Base-by-base conservation (phyloP, 2,329 filamentous ascomycete species). In the Alternaria sp. region DNA sequence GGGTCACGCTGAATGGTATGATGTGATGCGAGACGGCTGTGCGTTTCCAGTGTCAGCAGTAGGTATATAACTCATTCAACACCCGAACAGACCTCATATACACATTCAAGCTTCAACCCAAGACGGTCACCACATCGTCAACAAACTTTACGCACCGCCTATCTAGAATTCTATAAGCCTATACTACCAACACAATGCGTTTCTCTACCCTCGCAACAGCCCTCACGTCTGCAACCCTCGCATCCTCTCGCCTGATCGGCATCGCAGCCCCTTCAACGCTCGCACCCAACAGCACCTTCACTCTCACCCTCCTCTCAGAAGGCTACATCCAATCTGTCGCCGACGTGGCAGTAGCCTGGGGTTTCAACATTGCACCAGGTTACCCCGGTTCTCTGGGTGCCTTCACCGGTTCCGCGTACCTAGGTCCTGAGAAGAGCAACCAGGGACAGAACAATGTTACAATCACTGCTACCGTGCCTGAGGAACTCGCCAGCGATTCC, bases 331-430 rank as follows among this genome's bases (percentile, higher is more conserved):
- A 84, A 69, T 55, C 72, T 52, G 79, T 82, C 30, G 69, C 76
- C 64, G 82, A 85, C 62, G 71, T 84, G 3, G 76, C 81, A 53
- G 76, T 83, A 9, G 80, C 78, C 28, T 82, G 82, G 63, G 82
- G 82, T 38, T 78, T 75, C 61, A 24, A 42, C n/a, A 20, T 49
- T 5, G 51, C 51, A 5, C 48, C 53, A 1, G 70, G 76, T 5
- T 76, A 63, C 61, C 66, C 68, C 0, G 57, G 59, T 8, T 64
- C 67, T 5, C 67, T 82, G 0, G 80, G 81, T 18, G 51, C 26
- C 2, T 69, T 75, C 26, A 28, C 71, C 2, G 63, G 64, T 14
- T 78, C 74, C 1, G 64, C 72, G 47, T 80, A 54, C 24, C 75
- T 83, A 1, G 81, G 80, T 20, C 76, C 77, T 22, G 39, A 43